Conservation (phyloP, 257 asterid species). For the Solanum pimpinellifolium region DNA sequence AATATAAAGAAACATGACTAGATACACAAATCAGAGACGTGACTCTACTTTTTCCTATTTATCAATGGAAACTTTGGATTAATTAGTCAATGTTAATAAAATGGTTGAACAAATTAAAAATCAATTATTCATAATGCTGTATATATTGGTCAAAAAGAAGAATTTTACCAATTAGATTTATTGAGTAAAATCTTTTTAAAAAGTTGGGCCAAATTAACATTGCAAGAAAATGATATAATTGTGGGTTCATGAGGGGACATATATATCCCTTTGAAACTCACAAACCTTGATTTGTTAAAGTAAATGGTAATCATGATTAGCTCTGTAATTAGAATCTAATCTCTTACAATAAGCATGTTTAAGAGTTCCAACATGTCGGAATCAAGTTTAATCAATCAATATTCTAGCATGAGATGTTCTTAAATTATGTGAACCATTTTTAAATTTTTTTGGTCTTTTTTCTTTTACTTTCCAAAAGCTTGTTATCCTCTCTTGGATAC, state of each 20-base stretch:
- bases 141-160: not conserved
- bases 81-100: not conserved
- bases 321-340: slow-evolving; percentile 32
- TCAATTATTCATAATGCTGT: not conserved
- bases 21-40: not conserved
- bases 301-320: slow-evolving; percentile 8
- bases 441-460: not conserved
- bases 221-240: not conserved
- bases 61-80: not conserved
- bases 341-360: slow-evolving; percentile 20
- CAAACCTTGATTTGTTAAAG: not conserved
- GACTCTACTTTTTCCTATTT: not conserved
- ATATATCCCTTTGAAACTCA: not conserved
- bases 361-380: slow-evolving; percentile 25
- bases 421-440: not conserved
- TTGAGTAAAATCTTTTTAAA: not conserved
- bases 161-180: not conserved
- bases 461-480: slow-evolving; percentile 5
- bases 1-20: not conserved
- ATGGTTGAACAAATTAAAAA: not conserved
- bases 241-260: slow-evolving; percentile 3
- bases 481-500: not conserved
- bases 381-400: not conserved
- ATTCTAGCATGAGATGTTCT: not conserved
- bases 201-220: not conserved